Evolutionary conservation across 768 basidiomycete genomes (phyloP), one percentile per base, ranked within the genome.

Genomic region (Lactarius tabidus): DNA sequence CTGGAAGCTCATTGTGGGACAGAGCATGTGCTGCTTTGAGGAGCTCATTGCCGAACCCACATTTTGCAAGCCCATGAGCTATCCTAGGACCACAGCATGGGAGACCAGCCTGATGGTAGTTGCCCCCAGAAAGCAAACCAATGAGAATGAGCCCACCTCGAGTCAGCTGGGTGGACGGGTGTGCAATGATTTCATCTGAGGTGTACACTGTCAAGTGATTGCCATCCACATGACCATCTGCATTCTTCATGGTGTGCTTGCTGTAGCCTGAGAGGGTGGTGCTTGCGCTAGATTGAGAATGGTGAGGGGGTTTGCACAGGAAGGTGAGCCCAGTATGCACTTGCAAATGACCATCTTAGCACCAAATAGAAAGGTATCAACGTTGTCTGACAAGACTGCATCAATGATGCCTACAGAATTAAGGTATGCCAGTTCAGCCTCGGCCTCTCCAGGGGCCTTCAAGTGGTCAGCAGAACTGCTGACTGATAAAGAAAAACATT

Each of bases 381-480:
- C 94, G 71, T 97, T 95, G 74, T 98, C 95, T 0, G 95, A 91
- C 51, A 95, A 80, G 29, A 97, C 84, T 0, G 87, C 91, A 72
- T 98, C 95, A 61, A 98, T 90, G 59, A 89, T 75, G 3, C 93
- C 93, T 51, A 87, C 83, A 6, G 83, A 79, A 70, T 93, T 95
- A 59, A 97, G 79, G 67, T 91, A 88, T 0, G 94, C 95, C 2
- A 97, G 80, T 72, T 96, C 95, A 0, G 95, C 95, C 74, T 98
- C 95, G 0, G 95, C 95, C 75, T 97, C 95, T 17, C 93, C 94
- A 7, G 95, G 95, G 18, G 93, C 95, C 87, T 87, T 74, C 72
- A 41, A 66, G 74, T 67, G 17, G 67, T 70, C 18, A 73, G 64
- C 53, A 73, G 67, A 43, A 72, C 6, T 70, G 28, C 8, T 5